Evolutionary conservation across 2,329 filamentous ascomycete genomes (phyloP), one percentile per base, ranked within the genome.

Genomic region (Penicillium sp.): DNA sequence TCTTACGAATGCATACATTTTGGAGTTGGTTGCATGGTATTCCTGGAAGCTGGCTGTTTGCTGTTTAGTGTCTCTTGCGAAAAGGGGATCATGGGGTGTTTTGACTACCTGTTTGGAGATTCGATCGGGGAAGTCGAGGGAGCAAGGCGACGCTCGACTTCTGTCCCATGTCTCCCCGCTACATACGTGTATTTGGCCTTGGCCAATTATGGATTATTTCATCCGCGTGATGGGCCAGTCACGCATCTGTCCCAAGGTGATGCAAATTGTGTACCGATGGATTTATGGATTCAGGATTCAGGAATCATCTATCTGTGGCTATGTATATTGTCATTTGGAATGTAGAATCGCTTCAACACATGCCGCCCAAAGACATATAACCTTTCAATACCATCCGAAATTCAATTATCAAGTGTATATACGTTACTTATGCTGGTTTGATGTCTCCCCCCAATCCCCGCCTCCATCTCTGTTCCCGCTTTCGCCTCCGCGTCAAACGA

Each of bases 1-100:
- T 68, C 55, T 72, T 66, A 72, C 57, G 70, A 73, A 67, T 72
- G 70, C 70, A 73, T 73, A 64, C 57, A 63, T 60, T 58, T 59
- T 61, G 70, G 69, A 69, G 69, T 73, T 71, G 63, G 58, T 66
- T 69, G 63, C 66, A 66, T 70, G 58, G 59, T 64, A 60, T 62
- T 65, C 57, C 58, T 49, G 62, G 51, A 61, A 66, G 58, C 59
- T 58, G 60, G 61, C 14, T 16, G 32, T 35, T 35, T 16, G 45
- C 53, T 61, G 60, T 68, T 66, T 43, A 54, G 61, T 34, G 34
- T 43, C n/a, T 39, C 24, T 56, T 49, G 50, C 35, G 11, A 42
- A 34, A 52, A 29, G 39, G 57, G 55, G 53, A 60, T 59, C 13
- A 58, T 26, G 48, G 59, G 61, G 66, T 67, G 61, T 67, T 64